These are phyloP conservation scores for Euptelea pleiosperma DNA, from an alignment of 164 flowering plant species.

Conservation along the genomic window DNA sequence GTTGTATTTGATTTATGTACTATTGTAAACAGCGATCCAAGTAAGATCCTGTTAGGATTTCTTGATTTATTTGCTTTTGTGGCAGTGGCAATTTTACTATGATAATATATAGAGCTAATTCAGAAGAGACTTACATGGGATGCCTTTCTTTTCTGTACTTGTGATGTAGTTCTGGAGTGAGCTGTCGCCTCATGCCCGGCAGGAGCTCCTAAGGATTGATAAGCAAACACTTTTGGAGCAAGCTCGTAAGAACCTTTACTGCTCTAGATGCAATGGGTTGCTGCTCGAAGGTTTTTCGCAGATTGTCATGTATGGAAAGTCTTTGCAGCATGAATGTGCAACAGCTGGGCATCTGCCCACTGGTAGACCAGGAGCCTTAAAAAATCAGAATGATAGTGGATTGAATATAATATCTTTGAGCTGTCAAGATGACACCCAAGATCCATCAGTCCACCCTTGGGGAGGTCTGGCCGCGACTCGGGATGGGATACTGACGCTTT, in stretches of 20 bases:
- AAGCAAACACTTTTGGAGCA: constrained; percentile 91
- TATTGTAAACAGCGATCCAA: neutral
- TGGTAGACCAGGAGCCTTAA: constrained; percentile 28
- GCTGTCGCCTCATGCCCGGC: constrained; percentile 68
- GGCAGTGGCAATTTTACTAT: neutral
- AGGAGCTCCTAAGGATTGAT: constrained; percentile 74
- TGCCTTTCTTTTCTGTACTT: neutral
- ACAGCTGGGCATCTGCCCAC: constrained; percentile 27
- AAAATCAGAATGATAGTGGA: constrained; percentile 33
- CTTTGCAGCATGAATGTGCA: constrained; percentile 65
- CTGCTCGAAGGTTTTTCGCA: constrained; percentile 90
- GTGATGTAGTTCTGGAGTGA: constrained; percentile 83
- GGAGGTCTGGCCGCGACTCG: constrained; percentile 84
- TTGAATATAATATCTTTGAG: constrained; percentile 10
- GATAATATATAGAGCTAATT: neutral
- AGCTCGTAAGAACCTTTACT: constrained; percentile 94
- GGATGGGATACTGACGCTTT: constrained; percentile 82
- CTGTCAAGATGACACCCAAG: constrained; percentile 67
- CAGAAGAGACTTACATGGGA: neutral
- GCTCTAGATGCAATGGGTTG: constrained; percentile 96
- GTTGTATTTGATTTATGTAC: neutral
- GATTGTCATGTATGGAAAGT: constrained; percentile 88
- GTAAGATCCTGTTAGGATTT: neutral
- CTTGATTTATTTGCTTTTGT: neutral
- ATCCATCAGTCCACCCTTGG: constrained; percentile 96